These are phyloP conservation scores for Boletus reticulatus DNA, from an alignment of 768 basidiomycete genomes.

Conservation along the genomic window DNA sequence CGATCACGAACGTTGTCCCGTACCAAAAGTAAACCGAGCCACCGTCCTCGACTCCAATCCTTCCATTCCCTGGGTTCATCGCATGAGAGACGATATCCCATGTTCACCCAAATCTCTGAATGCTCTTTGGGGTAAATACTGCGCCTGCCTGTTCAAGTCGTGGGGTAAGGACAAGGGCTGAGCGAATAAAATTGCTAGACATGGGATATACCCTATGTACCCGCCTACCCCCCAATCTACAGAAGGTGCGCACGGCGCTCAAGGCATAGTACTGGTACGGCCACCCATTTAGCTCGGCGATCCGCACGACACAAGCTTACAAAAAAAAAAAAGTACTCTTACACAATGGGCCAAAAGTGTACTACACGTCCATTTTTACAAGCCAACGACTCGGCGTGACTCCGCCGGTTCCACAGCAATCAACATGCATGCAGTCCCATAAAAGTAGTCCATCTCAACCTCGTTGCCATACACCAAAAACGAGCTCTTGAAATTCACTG, in stretches of 20 bases:
- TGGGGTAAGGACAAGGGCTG: slow-evolving; percentile 40
- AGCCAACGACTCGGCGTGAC: not conserved
- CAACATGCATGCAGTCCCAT: slow-evolving; percentile 17
- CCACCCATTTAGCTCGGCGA: no score
- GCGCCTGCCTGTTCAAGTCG: slow-evolving; percentile 52
- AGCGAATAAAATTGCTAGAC: not conserved
- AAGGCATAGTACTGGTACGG: no score
- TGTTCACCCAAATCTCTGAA: slow-evolving; percentile 69
- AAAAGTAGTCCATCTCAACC: slow-evolving; percentile 1
- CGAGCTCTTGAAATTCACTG: not conserved
- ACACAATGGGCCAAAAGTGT: no score
- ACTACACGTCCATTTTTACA: not conserved
- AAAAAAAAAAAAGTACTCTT: no score
- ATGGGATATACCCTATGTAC: slow-evolving; percentile 34
- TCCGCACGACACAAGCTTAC: no score
- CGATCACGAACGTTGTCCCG: slow-evolving; percentile 50
- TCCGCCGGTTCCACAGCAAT: slow-evolving; percentile 1
- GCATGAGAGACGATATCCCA: slow-evolving; percentile 70
- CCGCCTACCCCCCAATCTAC: slow-evolving; percentile 41
- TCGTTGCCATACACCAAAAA: slow-evolving; percentile 5
- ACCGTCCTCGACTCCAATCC: slow-evolving; percentile 82
- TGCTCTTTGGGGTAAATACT: no score
- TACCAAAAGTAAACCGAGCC: slow-evolving; percentile 70
- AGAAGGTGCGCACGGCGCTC: no score
- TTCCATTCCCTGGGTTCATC: no score